Evolutionary conservation across 2,329 filamentous ascomycete genomes (phyloP), one percentile per base, ranked within the genome.

Genomic region (Pleomassaria siparia): DNA sequence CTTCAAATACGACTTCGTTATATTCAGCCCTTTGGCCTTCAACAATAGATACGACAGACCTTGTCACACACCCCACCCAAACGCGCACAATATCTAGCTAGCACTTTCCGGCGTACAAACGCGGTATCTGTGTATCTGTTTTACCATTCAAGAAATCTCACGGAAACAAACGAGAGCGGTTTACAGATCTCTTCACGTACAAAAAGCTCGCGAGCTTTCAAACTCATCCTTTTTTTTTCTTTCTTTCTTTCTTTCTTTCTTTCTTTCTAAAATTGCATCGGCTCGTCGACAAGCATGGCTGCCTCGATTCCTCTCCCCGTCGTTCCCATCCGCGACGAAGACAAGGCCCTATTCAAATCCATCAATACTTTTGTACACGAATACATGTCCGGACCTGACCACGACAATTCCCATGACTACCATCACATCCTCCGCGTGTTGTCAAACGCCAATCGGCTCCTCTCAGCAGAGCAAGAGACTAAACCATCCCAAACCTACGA

Each of bases 401-500:
- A 71, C 44, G 91, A 96, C 72, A 84, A 84, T 43, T 95, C 89
- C 2, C 91, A 96, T 75, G 89, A 95, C 74, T 95, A 89, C 76
- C 76, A 82, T 47, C 91, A 96, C 70, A 88, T 96, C 62, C 76
- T 84, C 53, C 86, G 91, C 44, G 91, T 96, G 18, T 74, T 91
- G 18, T 79, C 80, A n/a, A 81, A 94, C 28, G 82, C 90, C 6
- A 82, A 82, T 37, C 74, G 80, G 56, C 86, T 91, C 53, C 77
- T 88, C 48, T 63, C 75, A 40, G 67, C 71, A 32, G 80, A 84
- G 44, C 70, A 62, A 63, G 45, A 58, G 47, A 42, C 67, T 60
- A 58, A 71, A 35, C 64, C 71, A 1, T 36, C 46, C 2, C 7
- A 26, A 1, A 28, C 54, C 22, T 78, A 78, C 59, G 78, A 88